Evolutionary conservation across 2,329 filamentous ascomycete genomes (phyloP), one percentile per base, ranked within the genome.

Genomic region (Penicillium sp.): DNA sequence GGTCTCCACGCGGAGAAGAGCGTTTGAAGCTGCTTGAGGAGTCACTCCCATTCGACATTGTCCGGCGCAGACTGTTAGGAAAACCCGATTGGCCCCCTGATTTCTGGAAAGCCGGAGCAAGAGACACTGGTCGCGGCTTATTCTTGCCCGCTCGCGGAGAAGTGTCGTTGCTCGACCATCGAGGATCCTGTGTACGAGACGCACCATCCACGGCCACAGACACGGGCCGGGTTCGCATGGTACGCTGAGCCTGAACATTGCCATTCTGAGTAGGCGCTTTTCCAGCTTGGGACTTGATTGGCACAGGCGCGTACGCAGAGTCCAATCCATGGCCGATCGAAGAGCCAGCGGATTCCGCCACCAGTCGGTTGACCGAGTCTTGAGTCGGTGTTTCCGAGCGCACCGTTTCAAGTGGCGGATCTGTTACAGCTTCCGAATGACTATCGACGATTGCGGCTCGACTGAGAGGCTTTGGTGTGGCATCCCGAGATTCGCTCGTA

Each of bases 21-120:
- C 90, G 86, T 66, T 84, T 88, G 76, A 96, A 96, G 69, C 90
- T 96, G 73, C 89, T 96, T 41, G 75, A 75, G 3, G 76, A 79
- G 62, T 90, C 86, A 64, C 87, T 90, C 27, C 82, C 86, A 61
- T 85, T 84, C 0, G 86, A 89, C 16, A 76, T 78, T 9, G 77
- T 81, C 2, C 86, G 81, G 53, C 76, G 74, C 8, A 84, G 71
- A n/a, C 49, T 46, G 30, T 4, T n/a, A 16, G 60, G 60, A 8
- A 55, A 55, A n/a, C 35, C 49, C 18, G 46, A 13, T 13, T 39
- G 36, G 8, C 39, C 38, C 19, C 53, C 39, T 30, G 30, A 23
- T 23, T 60, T 63, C 11, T 64, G 58, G 9, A 62, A 58, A 35
- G 47, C 53, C 8, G 65, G 58, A 8, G 55, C 65, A 47, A 65